These are phyloP conservation scores for Forsythia viridissima DNA, from an alignment of 257 asterid genomes.

Conservation along the genomic window DNA sequence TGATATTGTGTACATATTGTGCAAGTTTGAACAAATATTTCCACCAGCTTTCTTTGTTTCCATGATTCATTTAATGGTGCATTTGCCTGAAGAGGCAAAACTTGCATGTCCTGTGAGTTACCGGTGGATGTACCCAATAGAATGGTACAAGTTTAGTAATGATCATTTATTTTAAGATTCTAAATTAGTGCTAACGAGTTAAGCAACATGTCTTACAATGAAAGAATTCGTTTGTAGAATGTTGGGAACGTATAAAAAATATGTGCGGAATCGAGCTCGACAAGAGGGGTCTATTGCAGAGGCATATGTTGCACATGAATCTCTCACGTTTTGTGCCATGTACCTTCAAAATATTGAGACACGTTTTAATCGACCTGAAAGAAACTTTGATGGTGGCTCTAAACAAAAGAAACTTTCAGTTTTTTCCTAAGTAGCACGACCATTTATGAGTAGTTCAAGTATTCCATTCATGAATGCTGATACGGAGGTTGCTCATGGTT, in stretches of 20 bases:
- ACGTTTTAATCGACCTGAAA: not conserved
- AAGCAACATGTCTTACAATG: too few species aligned
- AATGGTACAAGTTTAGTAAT: not conserved
- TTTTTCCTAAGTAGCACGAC: not conserved
- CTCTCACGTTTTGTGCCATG: not conserved
- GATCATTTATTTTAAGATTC: too few species aligned
- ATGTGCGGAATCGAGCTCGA: too few species aligned
- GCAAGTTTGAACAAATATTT: not conserved
- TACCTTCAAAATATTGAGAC: not conserved
- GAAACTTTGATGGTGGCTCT: not conserved
- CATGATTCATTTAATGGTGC: not conserved
- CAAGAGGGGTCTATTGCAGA: not conserved
- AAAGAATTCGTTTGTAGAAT: too few species aligned
- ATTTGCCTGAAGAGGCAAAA: too few species aligned
- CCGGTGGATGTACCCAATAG: not conserved
- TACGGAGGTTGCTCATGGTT: not conserved
- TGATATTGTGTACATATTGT: not conserved
- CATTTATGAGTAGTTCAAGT: not conserved
- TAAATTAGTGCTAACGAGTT: too few species aligned
- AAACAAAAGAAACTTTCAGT: not conserved
- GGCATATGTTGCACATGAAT: not conserved
- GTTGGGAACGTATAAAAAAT: too few species aligned
- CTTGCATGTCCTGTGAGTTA: not conserved
- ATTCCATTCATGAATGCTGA: not conserved
- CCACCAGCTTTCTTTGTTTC: not conserved